These are phyloP conservation scores for Phialophora macrospora DNA, from an alignment of 2,329 filamentous ascomycete genomes.

Conservation along the genomic window DNA sequence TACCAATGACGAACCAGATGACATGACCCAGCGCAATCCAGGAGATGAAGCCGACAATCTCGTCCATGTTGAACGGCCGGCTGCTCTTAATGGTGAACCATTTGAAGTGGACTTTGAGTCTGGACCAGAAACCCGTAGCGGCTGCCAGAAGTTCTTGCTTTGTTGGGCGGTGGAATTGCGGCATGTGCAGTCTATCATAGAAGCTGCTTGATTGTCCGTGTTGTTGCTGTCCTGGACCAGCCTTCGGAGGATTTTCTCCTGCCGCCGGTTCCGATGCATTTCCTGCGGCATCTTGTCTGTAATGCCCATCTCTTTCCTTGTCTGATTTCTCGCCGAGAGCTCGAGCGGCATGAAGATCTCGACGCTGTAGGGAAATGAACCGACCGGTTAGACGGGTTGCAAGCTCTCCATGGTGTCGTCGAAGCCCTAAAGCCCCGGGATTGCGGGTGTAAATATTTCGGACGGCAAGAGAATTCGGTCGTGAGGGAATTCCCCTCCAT, in stretches of 20 bases:
- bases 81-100: slow-evolving; percentile 96
- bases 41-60: slow-evolving; percentile 93
- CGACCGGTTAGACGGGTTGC: too few species aligned
- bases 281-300: slow-evolving; percentile 34
- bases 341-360: slow-evolving; percentile 22
- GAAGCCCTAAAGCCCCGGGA: not conserved
- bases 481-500: not conserved
- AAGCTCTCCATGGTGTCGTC: not conserved
- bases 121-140: slow-evolving; percentile 89
- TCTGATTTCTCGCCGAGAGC: slow-evolving; percentile 37
- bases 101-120: slow-evolving; percentile 89
- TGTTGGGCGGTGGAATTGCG: slow-evolving; percentile 79
- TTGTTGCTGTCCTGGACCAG: slow-evolving; percentile 28
- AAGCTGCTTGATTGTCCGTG: slow-evolving; percentile 50
- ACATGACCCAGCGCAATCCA: slow-evolving; percentile 95
- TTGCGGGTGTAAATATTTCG: not conserved
- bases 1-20: slow-evolving; percentile 94
- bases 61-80: slow-evolving; percentile 91
- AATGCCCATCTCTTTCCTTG: slow-evolving; percentile 43
- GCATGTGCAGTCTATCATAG: slow-evolving; percentile 69
- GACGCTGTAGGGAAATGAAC: slow-evolving; percentile 20
- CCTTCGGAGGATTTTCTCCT: slow-evolving; percentile 38
- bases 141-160: slow-evolving; percentile 93
- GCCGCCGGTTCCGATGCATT: slow-evolving; percentile 27
- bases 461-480: not conserved